Evolutionary conservation across 2,329 filamentous ascomycete species (phyloP).

Genomic region (Paramyrothecium roridum): DNA sequence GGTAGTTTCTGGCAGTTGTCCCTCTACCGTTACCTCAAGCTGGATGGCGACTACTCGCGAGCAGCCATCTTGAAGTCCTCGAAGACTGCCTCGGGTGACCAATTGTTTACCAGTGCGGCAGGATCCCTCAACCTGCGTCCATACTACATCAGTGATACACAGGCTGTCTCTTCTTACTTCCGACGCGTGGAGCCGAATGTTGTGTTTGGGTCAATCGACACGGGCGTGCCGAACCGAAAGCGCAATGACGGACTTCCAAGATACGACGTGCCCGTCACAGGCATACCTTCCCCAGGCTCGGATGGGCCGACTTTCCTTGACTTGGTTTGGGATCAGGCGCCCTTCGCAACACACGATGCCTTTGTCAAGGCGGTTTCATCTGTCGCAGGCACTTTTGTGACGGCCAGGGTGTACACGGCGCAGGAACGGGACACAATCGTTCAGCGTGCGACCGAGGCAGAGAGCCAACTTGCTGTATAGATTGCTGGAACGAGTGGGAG

Average conservation of each 20-base stretch:
- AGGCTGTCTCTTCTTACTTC: constrained; percentile 26
- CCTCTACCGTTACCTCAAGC: constrained; percentile 24
- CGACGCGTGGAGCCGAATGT: constrained; percentile 23
- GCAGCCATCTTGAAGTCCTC: constrained; percentile 16
- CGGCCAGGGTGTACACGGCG: constrained; percentile 15
- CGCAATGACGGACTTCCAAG: constrained; percentile 23
- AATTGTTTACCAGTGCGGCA: constrained; percentile 15
- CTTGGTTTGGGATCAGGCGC: constrained; percentile 24
- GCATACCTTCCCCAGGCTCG: constrained; percentile 20
- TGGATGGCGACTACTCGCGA: constrained; percentile 23
- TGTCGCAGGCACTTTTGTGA: constrained; percentile 17
- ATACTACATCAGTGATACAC: constrained; percentile 24
- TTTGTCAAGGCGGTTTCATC: constrained; percentile 19
- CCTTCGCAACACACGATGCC: constrained; percentile 18
- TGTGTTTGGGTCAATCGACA: constrained; percentile 20
- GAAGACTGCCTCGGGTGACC: constrained; percentile 16
- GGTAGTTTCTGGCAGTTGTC: constrained; percentile 20
- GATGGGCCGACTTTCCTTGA: constrained; percentile 29
- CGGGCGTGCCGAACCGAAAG: constrained; percentile 24
- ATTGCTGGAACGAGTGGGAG: neutral
- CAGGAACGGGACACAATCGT: constrained; percentile 20
- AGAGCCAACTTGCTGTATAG: constrained; percentile 14
- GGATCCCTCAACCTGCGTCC: constrained; percentile 16
- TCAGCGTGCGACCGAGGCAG: constrained; percentile 15
- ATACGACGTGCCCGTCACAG: constrained; percentile 25